phyloP scores from a whole-genome alignment of 2,329 filamentous ascomycete species.

The Colletotrichum gloeosporioides region DNA sequence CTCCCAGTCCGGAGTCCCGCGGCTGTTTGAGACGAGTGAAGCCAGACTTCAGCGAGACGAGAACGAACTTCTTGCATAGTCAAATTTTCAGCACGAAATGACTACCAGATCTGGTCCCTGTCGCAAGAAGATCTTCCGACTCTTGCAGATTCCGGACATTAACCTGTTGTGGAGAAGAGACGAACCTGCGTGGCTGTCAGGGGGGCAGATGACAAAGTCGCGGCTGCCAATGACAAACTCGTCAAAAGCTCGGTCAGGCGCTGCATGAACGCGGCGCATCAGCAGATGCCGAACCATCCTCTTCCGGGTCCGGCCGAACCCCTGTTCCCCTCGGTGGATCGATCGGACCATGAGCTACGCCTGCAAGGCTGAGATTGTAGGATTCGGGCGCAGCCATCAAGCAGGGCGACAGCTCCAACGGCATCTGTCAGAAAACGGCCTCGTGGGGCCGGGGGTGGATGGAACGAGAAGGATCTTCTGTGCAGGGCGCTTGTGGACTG shows the following conservation, averaged over 20 bases:
- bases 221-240: neutral
- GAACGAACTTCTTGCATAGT: neutral
- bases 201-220: neutral
- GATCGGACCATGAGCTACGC: neutral
- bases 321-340: neutral
- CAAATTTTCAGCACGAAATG: neutral
- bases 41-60: conserved; percentile 26
- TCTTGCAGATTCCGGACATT: neutral
- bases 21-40: conserved; percentile 37
- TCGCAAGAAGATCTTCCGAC: neutral
- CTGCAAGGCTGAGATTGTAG: neutral
- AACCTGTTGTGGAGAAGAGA: neutral
- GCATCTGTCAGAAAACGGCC: neutral
- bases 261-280: neutral
- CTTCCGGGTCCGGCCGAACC: neutral
- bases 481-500: neutral
- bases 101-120: neutral
- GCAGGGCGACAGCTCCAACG: neutral
- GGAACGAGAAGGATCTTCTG: neutral
- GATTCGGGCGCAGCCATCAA: neutral
- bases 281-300: conserved; percentile 3
- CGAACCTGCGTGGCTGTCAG: neutral
- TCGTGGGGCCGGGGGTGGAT: neutral
- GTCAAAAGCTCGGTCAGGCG: neutral
- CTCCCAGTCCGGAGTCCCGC: conserved; percentile 42